Evolutionary conservation across 2,329 filamentous ascomycete species (phyloP), one percentile per base, ranked within the genome.

Genomic region (Cladosporium sp.): DNA sequence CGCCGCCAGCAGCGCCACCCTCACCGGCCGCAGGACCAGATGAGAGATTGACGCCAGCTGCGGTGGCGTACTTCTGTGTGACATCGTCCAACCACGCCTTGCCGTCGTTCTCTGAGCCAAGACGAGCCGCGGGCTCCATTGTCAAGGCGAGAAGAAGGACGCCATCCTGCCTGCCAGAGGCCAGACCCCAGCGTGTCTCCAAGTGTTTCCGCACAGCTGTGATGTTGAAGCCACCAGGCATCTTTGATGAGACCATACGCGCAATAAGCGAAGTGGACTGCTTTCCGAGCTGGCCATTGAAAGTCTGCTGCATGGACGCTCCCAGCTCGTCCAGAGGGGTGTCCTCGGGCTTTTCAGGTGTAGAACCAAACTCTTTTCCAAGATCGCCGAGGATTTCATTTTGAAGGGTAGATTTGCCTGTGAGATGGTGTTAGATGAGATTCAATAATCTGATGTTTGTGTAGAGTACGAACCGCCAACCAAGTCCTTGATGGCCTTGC

Each of bases 181-280:
- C 90, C 59, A 99, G 80, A 58, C 94, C 94, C 92, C 93, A 99
- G 75, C 91, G 85, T 15, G 89, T 91, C 78, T 97, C 93, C 45
- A 99, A 80, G 72, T 99, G 95, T 78, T 99, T 99, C 70, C 94
- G 86, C 49, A 95, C 90, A 12, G 91, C 84, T 70, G 93, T 97
- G 74, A 97, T 97, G 75, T 97, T 99, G 85, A 99, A 99, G 63
- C 94, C 94, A 79, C 93, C 94, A 50, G 94, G 94, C 94, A 99
- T 99, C 80, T 99, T 99, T 30, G 94, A 97, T 1, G 94, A 97
- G 43, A 99, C 94, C 73, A 99, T 81, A 67, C 94, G 88, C 51
- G 94, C 94, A 74, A 99, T 88, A 59, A 99, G 84, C 2, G 92
- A 95, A 56, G 90, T 88, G 0, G 94, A 96, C 68, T 97, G 92